Base-by-base conservation (phyloP, 495 filamentous ascomycete genomes). In the Penicillium coffeae region DNA sequence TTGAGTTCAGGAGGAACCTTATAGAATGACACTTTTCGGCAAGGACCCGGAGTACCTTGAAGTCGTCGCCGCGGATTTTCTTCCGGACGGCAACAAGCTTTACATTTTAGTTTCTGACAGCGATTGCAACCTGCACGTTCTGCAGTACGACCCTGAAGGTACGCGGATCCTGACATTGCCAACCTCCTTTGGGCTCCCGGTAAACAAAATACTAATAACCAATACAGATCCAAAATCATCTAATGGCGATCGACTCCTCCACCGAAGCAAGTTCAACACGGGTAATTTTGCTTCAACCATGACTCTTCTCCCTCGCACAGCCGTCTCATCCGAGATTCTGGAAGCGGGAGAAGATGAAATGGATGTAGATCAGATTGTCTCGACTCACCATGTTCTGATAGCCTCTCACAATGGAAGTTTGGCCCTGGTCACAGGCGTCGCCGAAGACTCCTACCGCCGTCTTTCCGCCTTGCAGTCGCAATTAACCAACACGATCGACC, bases 91-190 rank as follows among this genome's bases (percentile, higher is more conserved):
- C 10, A 83, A 85, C 42, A 84, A 88, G 49, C 74, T 99, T 10
- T 87, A 83, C 62, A 83, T 97, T 47, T 73, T 95, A 7, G 84
- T 88, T 32, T 83, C 85, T 15, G 91, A 96, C 65, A 81, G 86
- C 32, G 88, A 96, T 52, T 86, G 86, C 45, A 87, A 89, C 59
- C 65, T 99, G 32, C 89, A 95, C 59, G 74, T 96, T 4, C 62
- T 96, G 39, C 89, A 97, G 66, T 99, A 91, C 61, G 90, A 97
- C 62, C 94, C 93, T 8, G 94, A 98, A 60, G 78, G 83, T 84
- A 69, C 55, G 77, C 45, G 10, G 25, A 10, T 10, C 25, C 25
- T 5, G 10, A 30, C 4, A 5, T 30, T 30, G 10, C 10, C n/a
- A 34, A n/a, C n/a, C 15, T 37, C 35, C 13, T 13, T 37, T 7